Percentiles rank a stretch among this genome's conserved stretches.
Conservation (phyloP, 306 rosid species). For the Trichosanthes truncata region DNA sequence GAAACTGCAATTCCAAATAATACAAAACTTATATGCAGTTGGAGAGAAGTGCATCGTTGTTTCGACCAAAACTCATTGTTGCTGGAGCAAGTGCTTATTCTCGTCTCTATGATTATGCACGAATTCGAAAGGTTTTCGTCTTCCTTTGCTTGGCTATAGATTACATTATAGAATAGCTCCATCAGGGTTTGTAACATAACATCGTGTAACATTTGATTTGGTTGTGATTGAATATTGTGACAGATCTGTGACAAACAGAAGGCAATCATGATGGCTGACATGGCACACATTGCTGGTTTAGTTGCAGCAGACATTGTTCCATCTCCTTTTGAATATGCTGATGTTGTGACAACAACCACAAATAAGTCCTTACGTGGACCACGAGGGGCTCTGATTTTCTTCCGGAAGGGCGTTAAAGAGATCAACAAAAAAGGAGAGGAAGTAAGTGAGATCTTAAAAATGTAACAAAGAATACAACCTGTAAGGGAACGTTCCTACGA, state of each 20-base stretch:
- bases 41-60: slow-evolving; percentile 37
- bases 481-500: not conserved
- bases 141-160: not conserved
- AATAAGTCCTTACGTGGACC: slow-evolving; percentile 97
- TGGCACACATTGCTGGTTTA: slow-evolving; percentile 41
- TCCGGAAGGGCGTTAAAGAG: slow-evolving; percentile 76
- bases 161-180: not conserved
- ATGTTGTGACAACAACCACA: slow-evolving; percentile 86
- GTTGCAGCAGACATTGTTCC: slow-evolving; percentile 38
- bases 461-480: not conserved
- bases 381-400: slow-evolving; percentile 95
- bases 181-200: not conserved
- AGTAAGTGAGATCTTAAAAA: slow-evolving; percentile 37
- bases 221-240: slow-evolving; percentile 3
- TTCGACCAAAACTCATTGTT: slow-evolving; percentile 29
- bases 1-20: not conserved
- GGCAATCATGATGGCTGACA: slow-evolving; percentile 37
- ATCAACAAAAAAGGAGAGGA: slow-evolving; percentile 86
- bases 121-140: slow-evolving; percentile 27
- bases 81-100: slow-evolving; percentile 47
- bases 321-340: slow-evolving; percentile 35
- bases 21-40: slow-evolving; percentile 16
- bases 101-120: slow-evolving; percentile 31
- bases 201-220: not conserved
- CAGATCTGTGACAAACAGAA: slow-evolving; percentile 41